Percentiles rank a stretch among this genome's conserved stretches.
These are phyloP conservation scores for Aeschynomene evenia DNA, from an alignment of 306 rosid genomes.

Conservation along the genomic window DNA sequence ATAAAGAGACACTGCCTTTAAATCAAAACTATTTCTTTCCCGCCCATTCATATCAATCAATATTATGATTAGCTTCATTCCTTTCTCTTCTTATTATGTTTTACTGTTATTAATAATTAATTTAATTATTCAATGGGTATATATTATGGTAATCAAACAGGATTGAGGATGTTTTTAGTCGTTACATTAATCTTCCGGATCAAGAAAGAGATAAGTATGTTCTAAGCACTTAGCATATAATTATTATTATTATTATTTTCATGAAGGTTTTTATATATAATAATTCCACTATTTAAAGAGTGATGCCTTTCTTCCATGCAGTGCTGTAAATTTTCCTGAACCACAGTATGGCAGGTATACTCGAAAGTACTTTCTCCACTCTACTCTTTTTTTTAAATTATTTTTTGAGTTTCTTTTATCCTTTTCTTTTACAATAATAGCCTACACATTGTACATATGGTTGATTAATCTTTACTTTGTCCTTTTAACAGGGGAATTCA, in stretches of 20 bases:
- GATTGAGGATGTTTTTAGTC: conserved; percentile 85
- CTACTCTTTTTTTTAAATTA: not conserved
- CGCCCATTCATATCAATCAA: too few relatives aligned
- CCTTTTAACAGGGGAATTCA: conserved; percentile 61
- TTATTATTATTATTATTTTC: too few relatives aligned
- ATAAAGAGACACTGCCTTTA: not conserved
- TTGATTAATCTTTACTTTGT: not conserved
- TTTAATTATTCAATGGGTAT: not conserved
- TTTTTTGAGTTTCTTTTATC: not conserved
- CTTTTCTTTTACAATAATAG: not conserved
- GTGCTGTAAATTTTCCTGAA: conserved; percentile 56
- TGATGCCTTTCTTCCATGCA: conserved; percentile 39
- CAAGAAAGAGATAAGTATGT: conserved; percentile 79
- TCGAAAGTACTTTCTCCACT: not conserved
- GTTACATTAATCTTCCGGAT: conserved; percentile 75
- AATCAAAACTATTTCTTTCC: not conserved
- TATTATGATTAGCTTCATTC: not conserved
- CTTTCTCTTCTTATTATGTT: not conserved
- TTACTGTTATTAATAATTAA: not conserved
- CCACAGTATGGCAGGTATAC: conserved; percentile 46
- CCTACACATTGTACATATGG: not conserved
- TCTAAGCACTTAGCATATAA: not conserved
- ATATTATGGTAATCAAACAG: conserved; percentile 45
- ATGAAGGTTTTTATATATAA: too few relatives aligned
- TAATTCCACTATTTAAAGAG: conserved; percentile 25